A percentile compares a stretch with the other conserved stretches of the same genome.
phyloP scores from a whole-genome alignment of 2,329 filamentous ascomycete genomes.

The Talaromyces marneffei region DNA sequence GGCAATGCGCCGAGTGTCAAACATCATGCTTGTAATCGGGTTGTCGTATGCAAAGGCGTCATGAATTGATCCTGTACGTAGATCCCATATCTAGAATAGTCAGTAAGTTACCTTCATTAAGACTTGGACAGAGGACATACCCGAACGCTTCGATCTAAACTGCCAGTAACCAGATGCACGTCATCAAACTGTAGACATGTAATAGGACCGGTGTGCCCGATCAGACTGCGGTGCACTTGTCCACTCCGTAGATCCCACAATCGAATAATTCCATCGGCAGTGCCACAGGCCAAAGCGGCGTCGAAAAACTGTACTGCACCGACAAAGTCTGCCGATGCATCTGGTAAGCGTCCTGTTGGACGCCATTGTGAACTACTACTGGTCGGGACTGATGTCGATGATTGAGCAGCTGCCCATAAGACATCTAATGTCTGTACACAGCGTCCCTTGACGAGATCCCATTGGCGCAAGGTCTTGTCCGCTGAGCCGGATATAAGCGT shows the following conservation, averaged over 20 bases:
- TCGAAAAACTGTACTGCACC: constrained; percentile 94
- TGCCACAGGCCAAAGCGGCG: constrained; percentile 89
- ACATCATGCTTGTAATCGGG: constrained; percentile 93
- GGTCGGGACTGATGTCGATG: constrained; percentile 61
- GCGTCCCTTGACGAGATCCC: constrained; percentile 95
- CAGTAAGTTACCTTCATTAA: constrained; percentile 11
- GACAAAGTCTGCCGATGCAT: constrained; percentile 78
- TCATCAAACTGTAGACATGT: constrained; percentile 96
- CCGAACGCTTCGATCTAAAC: constrained; percentile 83
- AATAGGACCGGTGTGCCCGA: constrained; percentile 91
- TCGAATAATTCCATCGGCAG: constrained; percentile 93
- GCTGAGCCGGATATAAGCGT: constrained; percentile 91
- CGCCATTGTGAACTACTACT: constrained; percentile 60
- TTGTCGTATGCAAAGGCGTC: constrained; percentile 95
- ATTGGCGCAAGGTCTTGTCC: constrained; percentile 95
- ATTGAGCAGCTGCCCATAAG: constrained; percentile 94
- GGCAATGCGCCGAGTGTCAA: constrained; percentile 83
- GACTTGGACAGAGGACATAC: constrained; percentile 56
- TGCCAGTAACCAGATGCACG: constrained; percentile 87
- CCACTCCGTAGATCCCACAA: constrained; percentile 95
- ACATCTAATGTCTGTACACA: constrained; percentile 97
- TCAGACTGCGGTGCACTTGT: constrained; percentile 91
- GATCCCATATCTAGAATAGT: constrained; percentile 84
- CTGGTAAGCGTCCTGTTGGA: constrained; percentile 56
- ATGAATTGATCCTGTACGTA: constrained; percentile 88